phyloP scores from a whole-genome alignment of 768 basidiomycete species.

The Tricholoma furcatifolium region DNA sequence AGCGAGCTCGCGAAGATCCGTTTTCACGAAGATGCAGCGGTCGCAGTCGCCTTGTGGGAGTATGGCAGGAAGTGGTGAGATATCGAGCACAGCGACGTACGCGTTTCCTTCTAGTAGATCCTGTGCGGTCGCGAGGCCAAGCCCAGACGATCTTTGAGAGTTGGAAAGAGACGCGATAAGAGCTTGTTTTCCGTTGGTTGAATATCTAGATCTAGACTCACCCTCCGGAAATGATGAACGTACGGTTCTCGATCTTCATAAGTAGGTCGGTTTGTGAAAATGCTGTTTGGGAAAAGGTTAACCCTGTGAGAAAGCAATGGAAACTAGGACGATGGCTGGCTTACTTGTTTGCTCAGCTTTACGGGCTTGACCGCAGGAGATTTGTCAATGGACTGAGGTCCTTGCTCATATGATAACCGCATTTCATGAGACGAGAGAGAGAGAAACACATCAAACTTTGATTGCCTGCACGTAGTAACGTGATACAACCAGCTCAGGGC shows the following conservation, averaged over 20 bases:
- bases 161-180: neutral
- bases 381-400: no score
- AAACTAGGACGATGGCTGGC: no score
- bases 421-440: no score
- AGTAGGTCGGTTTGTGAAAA: neutral
- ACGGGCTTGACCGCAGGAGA: no score
- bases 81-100: constrained; percentile 51
- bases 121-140: constrained; percentile 52
- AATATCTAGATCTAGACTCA: constrained; percentile 25
- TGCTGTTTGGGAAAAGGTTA: neutral
- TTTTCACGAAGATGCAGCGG: constrained; percentile 32
- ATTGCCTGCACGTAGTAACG: no score
- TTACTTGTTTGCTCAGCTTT: no score
- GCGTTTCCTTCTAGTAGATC: constrained; percentile 43
- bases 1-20: constrained; percentile 35
- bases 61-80: constrained; percentile 32
- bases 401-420: no score
- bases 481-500: no score
- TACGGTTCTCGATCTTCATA: constrained; percentile 52
- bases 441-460: no score
- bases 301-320: neutral
- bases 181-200: neutral
- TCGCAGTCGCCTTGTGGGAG: constrained; percentile 15
- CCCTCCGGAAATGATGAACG: constrained; percentile 61
- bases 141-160: constrained; percentile 47